Evolutionary conservation across 2,329 filamentous ascomycete species (phyloP).

Genomic region (Talaromyces sp.): DNA sequence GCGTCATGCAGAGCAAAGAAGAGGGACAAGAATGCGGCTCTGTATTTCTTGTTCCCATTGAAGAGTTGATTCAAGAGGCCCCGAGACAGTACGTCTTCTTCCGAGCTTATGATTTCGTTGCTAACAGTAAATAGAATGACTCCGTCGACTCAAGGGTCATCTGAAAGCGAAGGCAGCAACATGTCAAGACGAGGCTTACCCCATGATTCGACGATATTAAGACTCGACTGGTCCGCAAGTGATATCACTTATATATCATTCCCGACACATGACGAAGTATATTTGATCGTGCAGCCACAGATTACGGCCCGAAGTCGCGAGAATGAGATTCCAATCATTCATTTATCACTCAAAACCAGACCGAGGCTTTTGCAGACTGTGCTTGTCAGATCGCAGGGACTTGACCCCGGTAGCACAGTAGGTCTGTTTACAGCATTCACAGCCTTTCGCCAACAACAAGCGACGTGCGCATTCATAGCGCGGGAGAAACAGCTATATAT

Average conservation of each 20-base stretch:
- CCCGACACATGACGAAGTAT: conserved; percentile 14
- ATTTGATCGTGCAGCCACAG: conserved; percentile 15
- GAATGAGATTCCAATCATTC: conserved; percentile 16
- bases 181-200: neutral
- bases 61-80: conserved; percentile 2
- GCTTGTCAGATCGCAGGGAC: conserved; percentile 9
- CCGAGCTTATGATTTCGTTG: neutral
- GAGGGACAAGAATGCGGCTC: conserved; percentile 16
- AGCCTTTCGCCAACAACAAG: conserved; percentile 24
- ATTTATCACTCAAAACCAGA: conserved; percentile 5
- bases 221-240: conserved; percentile 15
- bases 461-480: conserved; percentile 29
- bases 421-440: conserved; percentile 34
- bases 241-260: conserved; percentile 18
- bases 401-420: conserved; percentile 25
- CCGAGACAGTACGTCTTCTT: conserved; percentile 4
- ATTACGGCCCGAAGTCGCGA: conserved; percentile 15
- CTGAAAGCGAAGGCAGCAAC: neutral
- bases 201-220: neutral
- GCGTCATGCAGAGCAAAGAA: conserved; percentile 25
- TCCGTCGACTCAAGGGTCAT: neutral
- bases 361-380: conserved; percentile 8
- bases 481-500: conserved; percentile 31
- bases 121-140: neutral
- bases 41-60: conserved; percentile 9